These are phyloP conservation scores for Adansonia grandidieri DNA, from an alignment of 441 rosid species.

Conservation along the genomic window DNA sequence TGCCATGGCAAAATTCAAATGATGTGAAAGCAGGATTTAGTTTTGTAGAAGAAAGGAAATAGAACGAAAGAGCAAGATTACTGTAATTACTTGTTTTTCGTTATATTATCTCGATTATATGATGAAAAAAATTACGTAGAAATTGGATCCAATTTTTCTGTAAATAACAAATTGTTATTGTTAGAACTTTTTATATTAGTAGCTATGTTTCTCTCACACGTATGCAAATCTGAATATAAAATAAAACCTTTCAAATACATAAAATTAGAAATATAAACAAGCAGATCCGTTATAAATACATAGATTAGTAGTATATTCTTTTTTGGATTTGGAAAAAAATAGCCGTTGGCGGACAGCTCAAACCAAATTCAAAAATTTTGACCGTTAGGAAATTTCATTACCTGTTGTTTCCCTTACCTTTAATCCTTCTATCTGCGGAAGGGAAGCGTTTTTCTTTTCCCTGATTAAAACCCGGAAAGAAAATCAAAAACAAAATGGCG, in stretches of 20 bases:
- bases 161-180: background rate
- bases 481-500: constrained; percentile 42
- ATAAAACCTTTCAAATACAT: too few relatives aligned
- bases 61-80: background rate
- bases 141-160: background rate
- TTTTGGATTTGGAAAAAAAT: constrained; percentile 6
- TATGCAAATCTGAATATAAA: too few relatives aligned
- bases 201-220: too few relatives aligned
- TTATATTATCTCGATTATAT: background rate
- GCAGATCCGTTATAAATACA: too few relatives aligned
- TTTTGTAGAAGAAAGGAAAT: background rate
- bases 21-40: background rate
- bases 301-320: too few relatives aligned
- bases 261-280: too few relatives aligned
- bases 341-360: constrained; percentile 39
- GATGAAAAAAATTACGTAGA: background rate
- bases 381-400: constrained; percentile 50
- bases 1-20: constrained; percentile 61
- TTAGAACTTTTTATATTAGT: background rate
- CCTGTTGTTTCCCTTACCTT: background rate
- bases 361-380: constrained; percentile 35
- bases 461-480: constrained; percentile 9
- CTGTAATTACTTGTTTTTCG: background rate
- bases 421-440: constrained; percentile 3
- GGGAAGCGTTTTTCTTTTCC: background rate